Conservation (phyloP, 1,284 basidiomycete species). For the Lentinula novae-zelandiae region DNA sequence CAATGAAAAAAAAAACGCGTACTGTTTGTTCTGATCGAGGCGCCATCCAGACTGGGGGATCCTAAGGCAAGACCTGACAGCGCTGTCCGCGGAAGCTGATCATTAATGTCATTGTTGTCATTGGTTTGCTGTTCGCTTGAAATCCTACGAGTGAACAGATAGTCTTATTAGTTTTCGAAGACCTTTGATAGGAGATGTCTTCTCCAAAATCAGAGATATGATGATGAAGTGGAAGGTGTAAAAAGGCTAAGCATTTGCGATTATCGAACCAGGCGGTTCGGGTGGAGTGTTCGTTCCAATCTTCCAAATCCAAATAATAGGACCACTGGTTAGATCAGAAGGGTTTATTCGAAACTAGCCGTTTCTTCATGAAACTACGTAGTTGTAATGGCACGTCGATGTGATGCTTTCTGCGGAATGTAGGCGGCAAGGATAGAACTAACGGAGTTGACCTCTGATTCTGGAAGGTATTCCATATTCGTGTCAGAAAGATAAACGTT, state of each 20-base stretch:
- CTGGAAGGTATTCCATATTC: not conserved
- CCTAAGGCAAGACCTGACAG: not conserved
- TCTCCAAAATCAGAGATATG: not conserved
- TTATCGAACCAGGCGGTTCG: not conserved
- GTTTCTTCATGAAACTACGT: not conserved
- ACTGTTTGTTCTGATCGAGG: not conserved
- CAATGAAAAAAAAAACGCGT: not conserved
- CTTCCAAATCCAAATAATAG: not conserved
- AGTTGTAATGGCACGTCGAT: not conserved
- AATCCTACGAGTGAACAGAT: not conserved
- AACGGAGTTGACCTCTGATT: not conserved
- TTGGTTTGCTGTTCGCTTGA: not conserved
- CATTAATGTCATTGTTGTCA: not conserved
- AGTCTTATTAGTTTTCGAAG: not conserved
- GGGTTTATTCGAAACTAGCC: not conserved
- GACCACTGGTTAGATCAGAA: not conserved
- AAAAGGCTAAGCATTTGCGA: not conserved
- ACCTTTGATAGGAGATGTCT: not conserved
- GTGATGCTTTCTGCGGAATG: conserved; percentile 6
- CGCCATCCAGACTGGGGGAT: not conserved
- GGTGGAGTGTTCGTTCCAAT: not conserved
- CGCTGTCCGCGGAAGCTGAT: not conserved
- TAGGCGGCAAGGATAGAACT: not conserved
- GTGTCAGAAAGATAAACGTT: not conserved
- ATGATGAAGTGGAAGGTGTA: not conserved